Evolutionary conservation across 257 asterid species (phyloP), one percentile per base, ranked within the genome.

Genomic region (Gentiana macrophylla): DNA sequence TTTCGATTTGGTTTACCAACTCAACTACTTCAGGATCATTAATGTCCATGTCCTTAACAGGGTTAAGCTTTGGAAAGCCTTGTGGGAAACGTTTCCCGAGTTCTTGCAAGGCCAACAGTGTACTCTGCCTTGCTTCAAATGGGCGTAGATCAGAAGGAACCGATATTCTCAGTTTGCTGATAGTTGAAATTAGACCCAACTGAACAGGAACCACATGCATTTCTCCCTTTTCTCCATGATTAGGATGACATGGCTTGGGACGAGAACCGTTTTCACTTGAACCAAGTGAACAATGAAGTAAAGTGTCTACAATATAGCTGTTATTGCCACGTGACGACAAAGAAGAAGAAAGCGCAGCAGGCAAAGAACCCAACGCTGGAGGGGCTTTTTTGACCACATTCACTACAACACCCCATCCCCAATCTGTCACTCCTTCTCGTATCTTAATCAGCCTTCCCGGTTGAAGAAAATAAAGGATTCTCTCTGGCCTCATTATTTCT

Each of bases 141-240:
- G 97, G 97, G 57, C 98, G 82, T 70, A 92, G 82, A 73, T 88
- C 97, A 37, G 89, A 62, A 57, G 98, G 97, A 55, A 88, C 77
- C 12, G 95, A 80, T 72, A 92, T 73, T 71, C 82, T 77, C 54
- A 92, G 80, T 74, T 80, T 85, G 79, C 98, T 87, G 60, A 88
- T 75, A 6, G 90, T 82, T 70, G 97, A 88, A 75, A 92, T 80
- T 56, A 92, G 84, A 67, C 89, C 87, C 78, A 88, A 65, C 67
- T 92, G 98, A 62, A 92, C 97, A 64, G 95, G 97, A 70, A 92
- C 95, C 95, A 92, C 97, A 67, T 85, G 98, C 98, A 92, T 92
- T 81, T 92, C 97, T 50, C 97, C 97, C 68, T 83, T 86, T 64
- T 92, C 95, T 73, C 97, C 97, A 54, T 83, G 91, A 53, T 75